Conservation (phyloP, 1,139 yeast genomes). For the Suhomyces yuchorum region DNA sequence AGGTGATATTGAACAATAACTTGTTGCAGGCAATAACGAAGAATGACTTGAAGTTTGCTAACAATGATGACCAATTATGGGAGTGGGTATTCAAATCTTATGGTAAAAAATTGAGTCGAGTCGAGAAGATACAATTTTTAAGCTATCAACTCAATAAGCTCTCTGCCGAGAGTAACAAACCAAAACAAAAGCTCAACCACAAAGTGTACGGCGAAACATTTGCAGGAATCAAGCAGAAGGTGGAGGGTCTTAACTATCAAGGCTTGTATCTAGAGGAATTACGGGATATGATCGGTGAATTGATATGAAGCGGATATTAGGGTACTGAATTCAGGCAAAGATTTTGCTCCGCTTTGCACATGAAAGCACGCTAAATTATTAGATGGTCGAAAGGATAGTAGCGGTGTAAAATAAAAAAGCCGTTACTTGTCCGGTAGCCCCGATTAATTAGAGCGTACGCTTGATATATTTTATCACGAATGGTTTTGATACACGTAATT, state of each 20-base stretch:
- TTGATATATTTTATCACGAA: neutral
- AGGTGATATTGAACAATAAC: slow-evolving; percentile 28
- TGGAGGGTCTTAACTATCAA: slow-evolving; percentile 19
- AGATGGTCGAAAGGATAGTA: neutral
- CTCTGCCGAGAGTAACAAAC: neutral
- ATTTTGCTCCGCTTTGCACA: neutral
- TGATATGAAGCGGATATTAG: neutral
- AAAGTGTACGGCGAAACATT: slow-evolving; percentile 2
- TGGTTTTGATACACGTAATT: neutral
- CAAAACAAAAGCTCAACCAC: neutral
- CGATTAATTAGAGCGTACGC: neutral
- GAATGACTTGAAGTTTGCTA: slow-evolving; percentile 2
- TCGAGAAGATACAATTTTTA: slow-evolving; percentile 29
- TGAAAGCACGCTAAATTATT: neutral
- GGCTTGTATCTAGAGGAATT: slow-evolving; percentile 20
- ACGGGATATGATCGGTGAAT: slow-evolving; percentile 17
- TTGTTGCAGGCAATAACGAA: slow-evolving; percentile 17
- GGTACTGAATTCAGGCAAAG: neutral
- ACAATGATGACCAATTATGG: slow-evolving; percentile 24
- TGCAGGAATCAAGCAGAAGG: slow-evolving; percentile 18
- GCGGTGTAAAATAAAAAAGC: neutral
- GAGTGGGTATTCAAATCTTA: slow-evolving; percentile 24
- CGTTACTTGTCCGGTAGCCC: neutral
- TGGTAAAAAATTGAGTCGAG: slow-evolving; percentile 23
- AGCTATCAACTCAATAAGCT: slow-evolving; percentile 20